phyloP scores from a whole-genome alignment of 2,329 filamentous ascomycete genomes.

The Stachybotrys chlorohalonatus region DNA sequence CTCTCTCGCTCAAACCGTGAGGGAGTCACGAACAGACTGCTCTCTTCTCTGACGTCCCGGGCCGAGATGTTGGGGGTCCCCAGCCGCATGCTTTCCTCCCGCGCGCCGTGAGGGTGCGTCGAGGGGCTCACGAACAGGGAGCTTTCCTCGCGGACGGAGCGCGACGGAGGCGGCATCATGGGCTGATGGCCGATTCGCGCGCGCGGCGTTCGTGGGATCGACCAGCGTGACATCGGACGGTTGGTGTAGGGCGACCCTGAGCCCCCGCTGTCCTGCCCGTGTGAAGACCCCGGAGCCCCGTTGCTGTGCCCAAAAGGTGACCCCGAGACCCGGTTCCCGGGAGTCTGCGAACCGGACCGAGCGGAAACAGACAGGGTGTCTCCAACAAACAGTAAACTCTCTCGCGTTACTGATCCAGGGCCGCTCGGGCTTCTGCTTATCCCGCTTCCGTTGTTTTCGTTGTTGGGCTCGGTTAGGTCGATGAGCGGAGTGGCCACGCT shows the following conservation, averaged over 20 bases:
- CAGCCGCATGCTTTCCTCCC: not conserved
- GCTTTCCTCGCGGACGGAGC: conserved; percentile 6
- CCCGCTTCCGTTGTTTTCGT: not conserved
- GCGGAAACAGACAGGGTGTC: not conserved
- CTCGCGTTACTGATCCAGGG: not conserved
- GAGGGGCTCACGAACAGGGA: conserved; percentile 9
- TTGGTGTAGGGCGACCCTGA: not conserved
- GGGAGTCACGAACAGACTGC: not conserved
- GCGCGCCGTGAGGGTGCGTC: not conserved
- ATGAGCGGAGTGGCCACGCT: not conserved
- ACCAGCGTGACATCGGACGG: not conserved
- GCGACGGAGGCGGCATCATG: not conserved
- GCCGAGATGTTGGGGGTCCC: not conserved
- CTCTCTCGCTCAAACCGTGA: not conserved
- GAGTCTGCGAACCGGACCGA: not conserved
- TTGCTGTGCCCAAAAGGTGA: no score
- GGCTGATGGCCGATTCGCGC: not conserved
- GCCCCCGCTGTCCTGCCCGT: no score
- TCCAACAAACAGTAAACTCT: not conserved
- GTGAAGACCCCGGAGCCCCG: no score
- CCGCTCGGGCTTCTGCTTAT: not conserved
- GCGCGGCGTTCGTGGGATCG: not conserved
- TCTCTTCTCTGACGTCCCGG: not conserved
- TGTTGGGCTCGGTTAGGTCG: not conserved
- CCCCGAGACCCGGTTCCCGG: no score